Evolutionary conservation across 192 early-diverging fungal species (phyloP).

Genomic region (Diversispora epigaea): DNA sequence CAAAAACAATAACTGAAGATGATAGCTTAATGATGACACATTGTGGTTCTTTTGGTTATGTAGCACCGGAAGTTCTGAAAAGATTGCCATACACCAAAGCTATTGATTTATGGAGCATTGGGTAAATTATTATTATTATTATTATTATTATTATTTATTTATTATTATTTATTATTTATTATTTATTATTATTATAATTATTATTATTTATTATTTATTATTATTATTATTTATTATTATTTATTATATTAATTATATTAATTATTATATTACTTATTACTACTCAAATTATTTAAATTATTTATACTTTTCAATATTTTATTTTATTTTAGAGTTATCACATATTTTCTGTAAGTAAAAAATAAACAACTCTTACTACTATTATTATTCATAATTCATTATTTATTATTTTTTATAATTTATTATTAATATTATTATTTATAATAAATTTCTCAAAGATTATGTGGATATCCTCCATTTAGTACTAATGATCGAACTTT

Average conservation of each 20-base stretch:
- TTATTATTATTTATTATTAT: background rate
- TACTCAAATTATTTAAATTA: too few species aligned
- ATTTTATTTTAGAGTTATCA: conserved; percentile 74
- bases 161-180: background rate
- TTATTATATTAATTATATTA: too few species aligned
- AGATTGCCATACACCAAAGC: conserved; percentile 82
- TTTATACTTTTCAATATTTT: too few species aligned
- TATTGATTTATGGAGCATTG: conserved; percentile 95
- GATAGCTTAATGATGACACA: conserved; percentile 72
- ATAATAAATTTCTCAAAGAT: conserved; percentile 43
- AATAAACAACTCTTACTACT: background rate
- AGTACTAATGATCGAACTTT: conserved; percentile 63
- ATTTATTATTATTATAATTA: background rate
- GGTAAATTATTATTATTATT: conserved; percentile 40
- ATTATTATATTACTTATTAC: too few species aligned
- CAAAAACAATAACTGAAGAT: conserved; percentile 60
- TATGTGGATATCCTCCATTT: conserved; percentile 83
- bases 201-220: background rate
- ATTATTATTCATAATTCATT: background rate
- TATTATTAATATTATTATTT: too few species aligned
- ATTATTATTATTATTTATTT: too few species aligned
- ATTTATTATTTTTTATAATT: background rate
- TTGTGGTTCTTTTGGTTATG: conserved; percentile 86
- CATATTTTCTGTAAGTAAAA: conserved; percentile 76
- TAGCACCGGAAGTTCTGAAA: conserved; percentile 84